Evolutionary conservation across 2,329 filamentous ascomycete species (phyloP).

Genomic region (Cercospora zeae-maydis): DNA sequence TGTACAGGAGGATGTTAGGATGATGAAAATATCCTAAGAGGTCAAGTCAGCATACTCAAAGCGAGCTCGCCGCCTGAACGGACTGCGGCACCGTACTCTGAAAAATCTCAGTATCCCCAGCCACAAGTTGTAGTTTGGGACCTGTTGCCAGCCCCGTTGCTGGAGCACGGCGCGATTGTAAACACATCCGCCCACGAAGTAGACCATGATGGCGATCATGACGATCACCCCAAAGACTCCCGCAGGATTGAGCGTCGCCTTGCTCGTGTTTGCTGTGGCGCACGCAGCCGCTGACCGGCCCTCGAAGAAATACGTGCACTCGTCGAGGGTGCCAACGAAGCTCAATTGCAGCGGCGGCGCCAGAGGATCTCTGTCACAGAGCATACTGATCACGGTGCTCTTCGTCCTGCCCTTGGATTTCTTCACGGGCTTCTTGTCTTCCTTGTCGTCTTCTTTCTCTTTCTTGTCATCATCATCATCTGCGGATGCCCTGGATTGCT

Average conservation of each 20-base stretch:
- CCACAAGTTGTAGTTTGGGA: conserved; percentile 94
- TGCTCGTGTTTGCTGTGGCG: conserved; percentile 60
- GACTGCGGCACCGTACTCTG: conserved; percentile 54
- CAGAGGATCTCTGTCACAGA: conserved; percentile 80
- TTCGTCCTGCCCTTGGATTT: conserved; percentile 55
- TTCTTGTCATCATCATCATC: conserved; percentile 35
- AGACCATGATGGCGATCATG: conserved; percentile 75
- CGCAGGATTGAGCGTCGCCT: conserved; percentile 61
- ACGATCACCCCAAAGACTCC: conserved; percentile 84
- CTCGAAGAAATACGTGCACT: conserved; percentile 95
- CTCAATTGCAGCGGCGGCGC: conserved; percentile 66
- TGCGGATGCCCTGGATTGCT: conserved; percentile 40
- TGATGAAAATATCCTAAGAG: conserved; percentile 58
- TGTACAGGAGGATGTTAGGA: conserved; percentile 65
- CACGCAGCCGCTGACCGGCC: conserved; percentile 83
- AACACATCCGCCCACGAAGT: conserved; percentile 86
- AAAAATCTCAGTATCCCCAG: conserved; percentile 80
- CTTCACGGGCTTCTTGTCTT: conserved; percentile 30
- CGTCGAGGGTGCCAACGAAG: conserved; percentile 78
- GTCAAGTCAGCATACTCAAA: conserved; percentile 15
- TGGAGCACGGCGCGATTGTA: conserved; percentile 95
- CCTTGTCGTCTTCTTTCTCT: conserved; percentile 38
- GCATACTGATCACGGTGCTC: conserved; percentile 85
- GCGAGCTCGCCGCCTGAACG: conserved; percentile 7
- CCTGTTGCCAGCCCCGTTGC: conserved; percentile 88